Evolutionary conservation across 768 basidiomycete species (phyloP), one percentile per base, ranked within the genome.

Genomic region (Mycena leptocephala): DNA sequence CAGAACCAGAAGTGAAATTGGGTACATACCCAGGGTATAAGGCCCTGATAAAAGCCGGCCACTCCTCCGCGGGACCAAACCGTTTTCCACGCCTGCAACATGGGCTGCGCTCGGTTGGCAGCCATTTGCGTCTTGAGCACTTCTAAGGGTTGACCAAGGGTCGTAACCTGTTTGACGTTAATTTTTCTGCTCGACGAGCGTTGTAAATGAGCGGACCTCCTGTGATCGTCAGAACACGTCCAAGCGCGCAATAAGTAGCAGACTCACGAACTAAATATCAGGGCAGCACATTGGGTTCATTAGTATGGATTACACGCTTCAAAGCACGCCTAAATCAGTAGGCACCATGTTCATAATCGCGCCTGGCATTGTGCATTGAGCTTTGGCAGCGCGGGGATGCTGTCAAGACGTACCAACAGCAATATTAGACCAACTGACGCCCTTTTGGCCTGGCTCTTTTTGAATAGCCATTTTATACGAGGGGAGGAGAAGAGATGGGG

Each of bases 71-170:
- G 94, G 80, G 92, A 89, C 96, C 97, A 98, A 74, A 99, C 96
- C 7, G 93, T 92, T 77, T 90, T 89, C 79, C 95, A 89, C 22
- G 98, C 97, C 83, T 96, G 92, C 75, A 89, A 79, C 97, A 99
- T 98, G 16, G 94, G 89, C 84, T 99, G 97, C 13, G 91, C 92
- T 76, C 98, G 93, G 88, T 98, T 97, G 75, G 97, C 96, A 73
- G 98, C 98, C 98, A 99, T 99, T 84, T 99, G 98, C 22, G 98
- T 99, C 88, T 99, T 99, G 79, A 99, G 86, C 39, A 99, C 98
- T 87, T 99, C 98, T 73, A 99, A 88, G 26, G 98, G 98, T 88
- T 99, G 98, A 43, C 98, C 98, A 35, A 99, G 92, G 11, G 98
- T 99, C 71, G 98, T 99, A 79, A 99, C 98, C 94, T 99, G 82